Evolutionary conservation across 1,284 basidiomycete genomes (phyloP).

Genomic region (Fomitopsis palustris): DNA sequence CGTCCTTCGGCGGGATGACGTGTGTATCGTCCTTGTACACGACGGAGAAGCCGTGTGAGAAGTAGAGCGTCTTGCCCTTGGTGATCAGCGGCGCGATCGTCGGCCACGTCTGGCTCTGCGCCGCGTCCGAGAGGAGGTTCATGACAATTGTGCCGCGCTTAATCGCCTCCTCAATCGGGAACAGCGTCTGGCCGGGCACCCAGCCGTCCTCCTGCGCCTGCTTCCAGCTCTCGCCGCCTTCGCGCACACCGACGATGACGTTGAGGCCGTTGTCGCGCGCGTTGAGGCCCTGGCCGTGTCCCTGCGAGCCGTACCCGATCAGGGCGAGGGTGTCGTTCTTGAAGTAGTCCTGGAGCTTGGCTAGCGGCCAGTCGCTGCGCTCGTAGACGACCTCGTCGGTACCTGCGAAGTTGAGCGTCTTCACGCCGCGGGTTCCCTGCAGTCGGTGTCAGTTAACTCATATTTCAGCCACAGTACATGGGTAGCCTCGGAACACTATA

Average conservation of each 20-base stretch:
- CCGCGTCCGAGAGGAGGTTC: conserved; percentile 99
- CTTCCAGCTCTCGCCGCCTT: conserved; percentile 95
- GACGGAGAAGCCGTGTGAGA: conserved; percentile 99
- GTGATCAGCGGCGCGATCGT: conserved; percentile 89
- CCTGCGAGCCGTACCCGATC: conserved; percentile 99
- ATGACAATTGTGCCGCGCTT: conserved; percentile 97
- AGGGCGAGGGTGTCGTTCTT: conserved; percentile 99
- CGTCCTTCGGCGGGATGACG: conserved; percentile 88
- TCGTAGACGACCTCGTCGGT: conserved; percentile 96
- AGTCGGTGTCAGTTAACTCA: background rate
- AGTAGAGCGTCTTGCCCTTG: conserved; percentile 99
- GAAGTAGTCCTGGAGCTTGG: conserved; percentile 98
- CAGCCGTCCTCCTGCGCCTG: conserved; percentile 97
- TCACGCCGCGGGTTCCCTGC: conserved; percentile 68
- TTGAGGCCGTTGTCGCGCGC: conserved; percentile 99
- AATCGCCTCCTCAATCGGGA: conserved; percentile 98
- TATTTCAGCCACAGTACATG: background rate
- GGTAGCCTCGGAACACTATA: background rate
- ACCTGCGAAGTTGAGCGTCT: conserved; percentile 98
- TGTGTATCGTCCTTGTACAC: conserved; percentile 98
- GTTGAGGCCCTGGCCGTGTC: conserved; percentile 98
- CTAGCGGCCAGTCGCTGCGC: conserved; percentile 96
- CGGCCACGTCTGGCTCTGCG: conserved; percentile 95
- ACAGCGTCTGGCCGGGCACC: conserved; percentile 97
- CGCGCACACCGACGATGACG: conserved; percentile 98